A percentile compares a stretch with the other conserved stretches of the same genome.
Evolutionary conservation across 2,329 filamentous ascomycete species (phyloP).

Genomic region (Aspergillus ochraceoroseus): DNA sequence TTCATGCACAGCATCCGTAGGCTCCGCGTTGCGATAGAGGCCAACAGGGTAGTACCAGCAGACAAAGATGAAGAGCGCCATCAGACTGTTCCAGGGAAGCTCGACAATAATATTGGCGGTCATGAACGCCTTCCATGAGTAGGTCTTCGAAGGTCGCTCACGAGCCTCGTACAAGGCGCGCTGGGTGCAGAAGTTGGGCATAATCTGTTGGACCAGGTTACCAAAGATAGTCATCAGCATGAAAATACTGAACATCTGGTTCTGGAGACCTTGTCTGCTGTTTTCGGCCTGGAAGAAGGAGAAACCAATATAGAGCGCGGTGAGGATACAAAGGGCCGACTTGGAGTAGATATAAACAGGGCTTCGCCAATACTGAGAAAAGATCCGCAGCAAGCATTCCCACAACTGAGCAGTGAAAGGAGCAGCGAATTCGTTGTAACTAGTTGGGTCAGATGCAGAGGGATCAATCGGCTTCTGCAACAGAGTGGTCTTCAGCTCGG

Average conservation of each 20-base stretch:
- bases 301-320: conserved; percentile 75
- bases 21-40: conserved; percentile 42
- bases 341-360: conserved; percentile 88
- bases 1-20: conserved; percentile 41
- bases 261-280: conserved; percentile 74
- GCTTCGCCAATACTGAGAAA: conserved; percentile 88
- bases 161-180: conserved; percentile 57
- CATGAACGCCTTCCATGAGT: conserved; percentile 70
- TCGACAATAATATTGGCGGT: conserved; percentile 67
- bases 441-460: conserved; percentile 45
- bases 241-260: conserved; percentile 88
- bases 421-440: conserved; percentile 74
- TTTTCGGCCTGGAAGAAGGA: conserved; percentile 72
- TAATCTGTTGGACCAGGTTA: conserved; percentile 50
- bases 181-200: conserved; percentile 57
- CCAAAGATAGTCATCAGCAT: conserved; percentile 79
- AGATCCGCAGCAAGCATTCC: conserved; percentile 67
- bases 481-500: conserved; percentile 46
- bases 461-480: conserved; percentile 39
- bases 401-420: conserved; percentile 64
- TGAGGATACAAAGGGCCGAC: conserved; percentile 59
- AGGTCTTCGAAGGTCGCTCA: conserved; percentile 62
- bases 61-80: conserved; percentile 59
- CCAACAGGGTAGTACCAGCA: conserved; percentile 65
- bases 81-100: conserved; percentile 61